phyloP scores from a whole-genome alignment of 106 monocot genomes.

The Acanthochlamys bracteata region DNA sequence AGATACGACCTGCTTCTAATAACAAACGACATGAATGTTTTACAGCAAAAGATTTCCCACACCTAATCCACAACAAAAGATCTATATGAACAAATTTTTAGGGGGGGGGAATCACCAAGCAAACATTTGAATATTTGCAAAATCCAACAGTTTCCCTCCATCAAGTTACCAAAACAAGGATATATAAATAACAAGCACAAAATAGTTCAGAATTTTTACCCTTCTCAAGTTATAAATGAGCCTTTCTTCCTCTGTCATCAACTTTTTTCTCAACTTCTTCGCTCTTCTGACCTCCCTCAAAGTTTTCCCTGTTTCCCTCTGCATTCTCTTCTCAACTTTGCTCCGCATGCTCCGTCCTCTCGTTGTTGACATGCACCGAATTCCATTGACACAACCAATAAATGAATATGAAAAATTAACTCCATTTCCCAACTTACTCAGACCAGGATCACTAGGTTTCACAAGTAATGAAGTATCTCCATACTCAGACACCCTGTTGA shows the following conservation, averaged over 20 bases:
- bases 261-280: slow-evolving; percentile 80
- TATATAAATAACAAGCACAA: neutral
- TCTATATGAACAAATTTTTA: too few species aligned
- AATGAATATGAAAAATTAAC: neutral
- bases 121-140: too few species aligned
- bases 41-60: too few species aligned
- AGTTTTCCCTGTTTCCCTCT: slow-evolving; percentile 85
- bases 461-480: slow-evolving; percentile 2
- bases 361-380: slow-evolving; percentile 52
- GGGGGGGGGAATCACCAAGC: too few species aligned
- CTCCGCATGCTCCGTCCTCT: slow-evolving; percentile 74
- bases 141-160: too few species aligned
- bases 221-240: slow-evolving; percentile 92
- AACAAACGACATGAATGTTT: too few species aligned
- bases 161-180: neutral
- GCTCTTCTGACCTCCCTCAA: slow-evolving; percentile 77
- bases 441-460: slow-evolving; percentile 3
- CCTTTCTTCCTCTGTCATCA: slow-evolving; percentile 97
- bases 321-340: slow-evolving; percentile 95
- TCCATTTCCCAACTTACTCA: too few species aligned
- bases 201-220: slow-evolving; percentile 21
- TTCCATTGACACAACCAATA: slow-evolving; percentile 12
- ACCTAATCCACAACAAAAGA: too few species aligned
- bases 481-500: slow-evolving; percentile 3
- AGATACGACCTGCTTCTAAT: too few species aligned